These are phyloP conservation scores for Fereydounia khargensis DNA, from an alignment of 1,284 basidiomycete genomes.

Conservation along the genomic window DNA sequence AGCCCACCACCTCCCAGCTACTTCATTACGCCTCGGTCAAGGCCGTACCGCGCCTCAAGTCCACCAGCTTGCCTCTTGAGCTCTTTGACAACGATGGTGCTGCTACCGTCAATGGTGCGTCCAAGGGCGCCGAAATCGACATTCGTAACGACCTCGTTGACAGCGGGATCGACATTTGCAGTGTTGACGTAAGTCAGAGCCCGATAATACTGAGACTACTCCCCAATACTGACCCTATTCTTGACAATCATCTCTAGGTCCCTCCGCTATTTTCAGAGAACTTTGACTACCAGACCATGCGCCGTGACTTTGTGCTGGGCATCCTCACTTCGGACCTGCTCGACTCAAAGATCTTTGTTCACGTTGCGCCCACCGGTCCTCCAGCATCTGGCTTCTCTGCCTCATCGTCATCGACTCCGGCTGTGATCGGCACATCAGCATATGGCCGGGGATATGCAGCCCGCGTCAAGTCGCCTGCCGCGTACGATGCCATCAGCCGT, in stretches of 20 bases:
- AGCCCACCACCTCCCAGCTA: conserved; percentile 51
- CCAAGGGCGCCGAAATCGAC: conserved; percentile 65
- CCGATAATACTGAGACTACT: too few relatives aligned
- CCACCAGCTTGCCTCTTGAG: conserved; percentile 50
- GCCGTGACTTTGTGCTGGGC: conserved; percentile 92
- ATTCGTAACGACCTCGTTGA: conserved; percentile 83
- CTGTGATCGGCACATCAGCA: conserved; percentile 66
- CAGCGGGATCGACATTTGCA: conserved; percentile 65
- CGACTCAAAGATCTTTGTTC: conserved; percentile 89
- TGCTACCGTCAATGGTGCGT: conserved; percentile 17
- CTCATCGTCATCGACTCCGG: conserved; percentile 67
- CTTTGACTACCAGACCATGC: conserved; percentile 92
- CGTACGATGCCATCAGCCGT: conserved; percentile 61
- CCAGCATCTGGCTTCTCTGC: conserved; percentile 17
- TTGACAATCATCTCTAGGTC: too few relatives aligned
- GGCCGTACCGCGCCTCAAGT: conserved; percentile 39
- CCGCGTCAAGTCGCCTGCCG: conserved; percentile 40
- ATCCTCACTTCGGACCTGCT: conserved; percentile 91
- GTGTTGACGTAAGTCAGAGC: too few relatives aligned
- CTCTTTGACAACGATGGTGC: conserved; percentile 35
- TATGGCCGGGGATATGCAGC: conserved; percentile 66
- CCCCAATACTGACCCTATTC: neutral
- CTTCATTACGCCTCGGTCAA: conserved; percentile 56
- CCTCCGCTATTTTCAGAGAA: conserved; percentile 97
- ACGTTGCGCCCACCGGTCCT: conserved; percentile 64